These are phyloP conservation scores for Phytopythium cucurbitacearum DNA, from an alignment of 352 stramenopile species.

Conservation along the genomic window DNA sequence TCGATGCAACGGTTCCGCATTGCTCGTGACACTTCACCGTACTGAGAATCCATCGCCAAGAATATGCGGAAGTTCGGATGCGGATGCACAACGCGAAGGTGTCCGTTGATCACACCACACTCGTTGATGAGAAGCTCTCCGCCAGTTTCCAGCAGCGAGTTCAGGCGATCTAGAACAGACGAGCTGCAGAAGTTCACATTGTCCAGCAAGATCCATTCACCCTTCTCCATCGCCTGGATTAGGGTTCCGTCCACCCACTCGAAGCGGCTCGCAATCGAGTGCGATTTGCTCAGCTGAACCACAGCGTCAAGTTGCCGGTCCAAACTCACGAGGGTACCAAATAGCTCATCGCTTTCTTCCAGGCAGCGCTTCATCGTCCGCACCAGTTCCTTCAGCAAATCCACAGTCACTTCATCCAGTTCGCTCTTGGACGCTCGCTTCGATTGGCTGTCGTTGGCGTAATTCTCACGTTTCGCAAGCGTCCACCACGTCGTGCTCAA, in stretches of 20 bases:
- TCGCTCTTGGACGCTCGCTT: constrained; percentile 42
- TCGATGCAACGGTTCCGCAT: constrained; percentile 99
- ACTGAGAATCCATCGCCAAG: constrained; percentile 96
- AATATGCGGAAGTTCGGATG: constrained; percentile 99
- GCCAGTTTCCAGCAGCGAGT: constrained; percentile 97
- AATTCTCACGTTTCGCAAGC: constrained; percentile 35
- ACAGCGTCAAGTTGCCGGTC: constrained; percentile 28
- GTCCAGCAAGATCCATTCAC: constrained; percentile 99
- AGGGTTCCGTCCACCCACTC: constrained; percentile 98
- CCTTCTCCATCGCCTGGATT: constrained; percentile 96
- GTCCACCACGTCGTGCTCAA: constrained; percentile 52
- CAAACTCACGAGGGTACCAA: background rate
- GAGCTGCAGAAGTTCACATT: constrained; percentile 99
- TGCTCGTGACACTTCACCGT: constrained; percentile 96
- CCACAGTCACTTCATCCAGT: constrained; percentile 53
- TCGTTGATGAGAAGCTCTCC: constrained; percentile 98
- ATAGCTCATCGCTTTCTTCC: background rate
- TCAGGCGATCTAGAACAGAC: constrained; percentile 99
- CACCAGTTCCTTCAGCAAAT: constrained; percentile 49
- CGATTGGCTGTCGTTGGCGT: constrained; percentile 22
- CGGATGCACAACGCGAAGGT: constrained; percentile 92
- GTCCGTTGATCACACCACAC: constrained; percentile 91
- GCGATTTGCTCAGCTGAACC: constrained; percentile 55
- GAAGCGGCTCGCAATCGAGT: constrained; percentile 87
- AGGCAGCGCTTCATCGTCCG: constrained; percentile 17